These are phyloP conservation scores for Cicer cuneatum DNA, from an alignment of 306 rosid genomes.

Conservation along the genomic window DNA sequence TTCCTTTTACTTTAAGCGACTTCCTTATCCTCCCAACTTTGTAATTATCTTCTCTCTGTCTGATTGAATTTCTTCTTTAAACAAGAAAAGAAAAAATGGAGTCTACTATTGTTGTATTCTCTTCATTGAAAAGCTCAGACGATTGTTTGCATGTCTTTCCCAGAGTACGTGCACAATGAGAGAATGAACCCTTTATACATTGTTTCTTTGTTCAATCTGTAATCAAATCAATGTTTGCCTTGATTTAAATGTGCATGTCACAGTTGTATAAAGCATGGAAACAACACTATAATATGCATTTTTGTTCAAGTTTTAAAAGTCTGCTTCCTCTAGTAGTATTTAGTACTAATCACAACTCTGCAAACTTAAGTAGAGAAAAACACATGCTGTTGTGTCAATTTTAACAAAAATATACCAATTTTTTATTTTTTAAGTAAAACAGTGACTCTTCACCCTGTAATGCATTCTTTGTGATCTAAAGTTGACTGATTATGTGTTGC, in stretches of 20 bases:
- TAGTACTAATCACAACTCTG: slow-evolving; percentile 15
- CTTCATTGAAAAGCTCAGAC: slow-evolving; percentile 26
- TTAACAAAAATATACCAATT: not conserved
- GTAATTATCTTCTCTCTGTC: slow-evolving; percentile 4
- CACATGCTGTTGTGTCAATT: slow-evolving; percentile 6
- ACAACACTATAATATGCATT: slow-evolving; percentile 13
- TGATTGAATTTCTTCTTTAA: slow-evolving; percentile 31
- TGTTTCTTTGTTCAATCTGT: slow-evolving; percentile 12
- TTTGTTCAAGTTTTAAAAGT: not conserved
- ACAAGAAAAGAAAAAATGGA: slow-evolving; percentile 6
- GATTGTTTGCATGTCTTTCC: slow-evolving; percentile 26
- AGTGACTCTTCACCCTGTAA: slow-evolving; percentile 18
- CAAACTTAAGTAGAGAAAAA: slow-evolving; percentile 9
- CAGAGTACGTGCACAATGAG: not conserved
- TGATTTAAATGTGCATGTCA: not conserved
- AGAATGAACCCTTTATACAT: slow-evolving; percentile 10
- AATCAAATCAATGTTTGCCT: slow-evolving; percentile 19
- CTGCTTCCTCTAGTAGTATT: slow-evolving; percentile 29
- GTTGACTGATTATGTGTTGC: slow-evolving; percentile 20
- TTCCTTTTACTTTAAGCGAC: slow-evolving; percentile 17
- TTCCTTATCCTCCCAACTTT: slow-evolving; percentile 11
- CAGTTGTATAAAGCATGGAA: not conserved
- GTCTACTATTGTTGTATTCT: slow-evolving; percentile 16
- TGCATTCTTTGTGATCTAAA: slow-evolving; percentile 13
- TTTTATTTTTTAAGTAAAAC: not conserved